Evolutionary conservation across 129 eudicot genomes (phyloP), one percentile per base, ranked within the genome.

Genomic region (sunflower (Helianthus annuus)): DNA sequence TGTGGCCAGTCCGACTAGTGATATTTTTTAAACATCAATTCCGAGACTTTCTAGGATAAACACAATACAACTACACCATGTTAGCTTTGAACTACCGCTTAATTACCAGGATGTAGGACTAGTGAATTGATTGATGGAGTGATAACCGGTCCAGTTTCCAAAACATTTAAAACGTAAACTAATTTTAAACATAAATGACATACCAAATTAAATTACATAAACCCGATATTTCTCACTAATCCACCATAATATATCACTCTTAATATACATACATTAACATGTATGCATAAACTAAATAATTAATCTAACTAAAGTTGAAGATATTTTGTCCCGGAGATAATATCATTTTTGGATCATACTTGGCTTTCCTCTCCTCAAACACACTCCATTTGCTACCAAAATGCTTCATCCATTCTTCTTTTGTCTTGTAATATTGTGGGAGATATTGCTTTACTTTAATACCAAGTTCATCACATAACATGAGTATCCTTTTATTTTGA

Each of bases 321-420:
- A 89, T 78, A 46, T 74, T 90, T 68, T 94, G 99, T 6, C 99
- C 99, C 1, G 97, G 96, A 3, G 99, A 81, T 64, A 94, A 71
- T 52, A 94, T 86, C 87, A 81, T 76, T 59, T 82, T 90, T 12
- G 98, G 97, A 79, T 94, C 98, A 78, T 87, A 88, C 78, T 53
- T 32, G 1, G 79, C 45, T 69, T 94, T 94, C 76, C 81, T 82
- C 32, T 84, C 74, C 13, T 76, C 68, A 79, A 94, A 86, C 5
- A n/a, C 53, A 38, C 53, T 69, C 98, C 98, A 92, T 81, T 92
- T 89, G 13, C 8, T 9, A 19, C 96, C 98, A 77, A 89, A 92
- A 61, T 94, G 99, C 27, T 79, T 81, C 75, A 17, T 73, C 99
- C 99, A 94, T 19, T 88, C 96, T 75, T 83, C 59, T 77, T 74